These are phyloP conservation scores for Alliaria petiolata DNA, from an alignment of 345 rosid species.

Conservation along the genomic window DNA sequence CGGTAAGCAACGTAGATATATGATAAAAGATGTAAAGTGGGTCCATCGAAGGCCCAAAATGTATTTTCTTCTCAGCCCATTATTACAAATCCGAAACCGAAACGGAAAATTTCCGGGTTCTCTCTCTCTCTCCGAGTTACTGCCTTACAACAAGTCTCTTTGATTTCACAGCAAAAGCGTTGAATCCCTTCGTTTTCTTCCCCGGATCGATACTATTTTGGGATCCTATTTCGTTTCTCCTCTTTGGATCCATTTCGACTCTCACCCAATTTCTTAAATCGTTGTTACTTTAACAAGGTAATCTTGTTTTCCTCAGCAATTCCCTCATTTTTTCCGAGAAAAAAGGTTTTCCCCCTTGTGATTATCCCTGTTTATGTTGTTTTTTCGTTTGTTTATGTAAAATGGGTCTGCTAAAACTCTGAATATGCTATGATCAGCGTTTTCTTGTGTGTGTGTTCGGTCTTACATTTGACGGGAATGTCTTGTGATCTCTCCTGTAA, in stretches of 20 bases:
- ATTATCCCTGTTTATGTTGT: not conserved
- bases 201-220: slow-evolving; percentile 4
- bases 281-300: slow-evolving; percentile 11
- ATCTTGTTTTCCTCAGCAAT: slow-evolving; percentile 1
- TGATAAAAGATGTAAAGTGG: not conserved
- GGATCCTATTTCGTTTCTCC: not conserved
- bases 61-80: not conserved
- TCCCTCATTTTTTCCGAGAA: not conserved
- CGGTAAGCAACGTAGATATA: not conserved
- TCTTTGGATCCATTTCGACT: slow-evolving; percentile 15
- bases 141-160: slow-evolving; percentile 12
- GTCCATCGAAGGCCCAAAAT: slow-evolving; percentile 1
- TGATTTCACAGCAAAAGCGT: slow-evolving; percentile 31
- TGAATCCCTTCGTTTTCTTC: slow-evolving; percentile 19
- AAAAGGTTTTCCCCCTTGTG: not conserved
- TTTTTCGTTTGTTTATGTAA: not conserved
- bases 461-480: slow-evolving; percentile 12
- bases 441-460: not conserved
- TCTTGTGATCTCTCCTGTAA: slow-evolving; percentile 23
- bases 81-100: slow-evolving; percentile 13
- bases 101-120: not conserved
- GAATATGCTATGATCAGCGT: slow-evolving; percentile 9
- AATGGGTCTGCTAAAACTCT: not conserved
- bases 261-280: not conserved
- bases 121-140: slow-evolving; percentile 19